These are phyloP conservation scores for Candida sp. DNA, from an alignment of 1,139 yeast genomes.

Conservation along the genomic window DNA sequence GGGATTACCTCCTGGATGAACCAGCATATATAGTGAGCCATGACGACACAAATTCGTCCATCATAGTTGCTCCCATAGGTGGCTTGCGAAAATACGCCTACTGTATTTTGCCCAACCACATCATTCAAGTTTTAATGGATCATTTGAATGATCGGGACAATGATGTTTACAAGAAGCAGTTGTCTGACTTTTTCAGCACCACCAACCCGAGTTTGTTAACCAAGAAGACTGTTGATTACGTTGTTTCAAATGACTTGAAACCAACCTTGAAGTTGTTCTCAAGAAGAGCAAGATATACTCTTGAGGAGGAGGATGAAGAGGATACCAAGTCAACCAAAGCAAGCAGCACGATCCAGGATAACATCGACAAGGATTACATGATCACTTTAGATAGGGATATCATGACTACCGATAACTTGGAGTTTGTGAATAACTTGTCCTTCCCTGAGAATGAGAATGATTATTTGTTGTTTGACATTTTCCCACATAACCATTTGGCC, in stretches of 20 bases:
- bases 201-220: slow-evolving; percentile 39
- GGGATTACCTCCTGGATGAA: slow-evolving; percentile 22
- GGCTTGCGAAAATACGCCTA: slow-evolving; percentile 48
- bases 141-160: slow-evolving; percentile 32
- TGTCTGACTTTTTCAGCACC: slow-evolving; percentile 28
- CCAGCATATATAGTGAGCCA: slow-evolving; percentile 42
- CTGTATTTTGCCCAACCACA: slow-evolving; percentile 41
- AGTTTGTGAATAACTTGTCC: slow-evolving; percentile 19
- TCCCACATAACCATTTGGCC: slow-evolving; percentile 40
- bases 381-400: slow-evolving; percentile 40
- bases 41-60: slow-evolving; percentile 25
- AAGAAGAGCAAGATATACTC: slow-evolving; percentile 54
- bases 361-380: slow-evolving; percentile 37
- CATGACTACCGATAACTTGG: slow-evolving; percentile 33
- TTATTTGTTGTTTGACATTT: slow-evolving; percentile 27
- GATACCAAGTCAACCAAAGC: slow-evolving; percentile 3
- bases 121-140: slow-evolving; percentile 27
- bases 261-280: slow-evolving; percentile 51
- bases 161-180: slow-evolving; percentile 20
- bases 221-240: slow-evolving; percentile 55
- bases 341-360: not conserved
- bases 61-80: slow-evolving; percentile 42
- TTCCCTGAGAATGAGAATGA: slow-evolving; percentile 13
- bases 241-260: slow-evolving; percentile 49
- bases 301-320: slow-evolving; percentile 23